Evolutionary conservation across 2,329 filamentous ascomycete genomes (phyloP), one percentile per base, ranked within the genome.

Genomic region (Fusarium avenaceum): DNA sequence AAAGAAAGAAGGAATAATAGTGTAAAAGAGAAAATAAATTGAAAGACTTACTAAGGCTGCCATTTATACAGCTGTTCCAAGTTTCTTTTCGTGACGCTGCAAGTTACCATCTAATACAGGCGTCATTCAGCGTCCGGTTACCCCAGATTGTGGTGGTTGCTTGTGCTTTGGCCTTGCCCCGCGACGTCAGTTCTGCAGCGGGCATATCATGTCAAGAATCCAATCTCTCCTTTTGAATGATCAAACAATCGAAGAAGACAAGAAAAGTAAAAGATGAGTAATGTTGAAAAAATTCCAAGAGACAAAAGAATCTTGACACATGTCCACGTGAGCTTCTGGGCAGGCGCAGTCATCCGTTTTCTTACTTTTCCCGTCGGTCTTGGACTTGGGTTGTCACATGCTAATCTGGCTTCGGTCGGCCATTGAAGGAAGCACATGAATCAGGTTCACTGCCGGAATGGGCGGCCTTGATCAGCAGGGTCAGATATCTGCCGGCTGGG

Each of bases 1-100:
- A 15, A 30, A n/a, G 28, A 32, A 45, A 26, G 26, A 54, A 28
- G 20, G 15, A 2, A 30, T 38, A 53, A 28, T 13, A 15, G 17
- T 32, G 9, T 8, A 45, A 20, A n/a, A 10, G 24, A 38, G 6
- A 7, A 54, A 28, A 44, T 24, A 42, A 26, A 50, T 57, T 26
- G 8, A 20, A 30, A 15, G 11, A 73, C 77, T 79, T 67, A 78
- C 77, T 72, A 78, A 72, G 56, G 77, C 77, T 69, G 77, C 77
- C 77, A 78, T 78, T 61, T 70, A 75, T 46, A 61, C 73, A 20
- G 43, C 35, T 40, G 38, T 66, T 65, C 46, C 71, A 67, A 58
- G 67, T 64, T 70, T 69, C 66, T 53, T 65, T 65, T 64, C 68
- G 64, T 58, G 47, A 69, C 69, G 57, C 33, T 67, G 64, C 70